Conservation (phyloP, 2,329 filamentous ascomycete species). For the Pestalotiopsis sp. region DNA sequence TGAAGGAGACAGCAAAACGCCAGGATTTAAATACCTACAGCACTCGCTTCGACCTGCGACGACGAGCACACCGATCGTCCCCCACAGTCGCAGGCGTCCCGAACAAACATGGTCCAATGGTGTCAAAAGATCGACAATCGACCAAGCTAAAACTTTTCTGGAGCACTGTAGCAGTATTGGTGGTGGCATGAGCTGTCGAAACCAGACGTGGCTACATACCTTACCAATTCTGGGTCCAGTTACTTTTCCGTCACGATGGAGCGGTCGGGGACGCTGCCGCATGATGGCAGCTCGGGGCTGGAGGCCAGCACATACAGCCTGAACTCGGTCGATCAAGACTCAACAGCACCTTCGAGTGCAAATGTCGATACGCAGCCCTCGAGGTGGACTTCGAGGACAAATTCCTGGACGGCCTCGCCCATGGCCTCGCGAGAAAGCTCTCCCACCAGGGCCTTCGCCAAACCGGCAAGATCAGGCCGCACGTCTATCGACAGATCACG, state of each 20-base stretch:
- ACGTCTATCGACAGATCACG: slow-evolving; percentile 53
- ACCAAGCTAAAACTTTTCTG: slow-evolving; percentile 16
- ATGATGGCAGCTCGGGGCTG: slow-evolving; percentile 26
- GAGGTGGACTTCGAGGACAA: slow-evolving; percentile 34
- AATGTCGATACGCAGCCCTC: slow-evolving; percentile 33
- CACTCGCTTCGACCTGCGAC: not conserved
- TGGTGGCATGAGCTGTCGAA: slow-evolving; percentile 11
- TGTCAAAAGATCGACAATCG: slow-evolving; percentile 12
- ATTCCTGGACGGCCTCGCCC: slow-evolving; percentile 33
- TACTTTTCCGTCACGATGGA: slow-evolving; percentile 13
- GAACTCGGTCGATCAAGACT: slow-evolving; percentile 34
- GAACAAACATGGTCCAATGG: slow-evolving; percentile 15
- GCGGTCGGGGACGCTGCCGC: slow-evolving; percentile 27
- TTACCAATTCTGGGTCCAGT: slow-evolving; percentile 18
- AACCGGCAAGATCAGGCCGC: slow-evolving; percentile 26
- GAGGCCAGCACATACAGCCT: slow-evolving; percentile 34
- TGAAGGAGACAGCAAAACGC: not conserved
- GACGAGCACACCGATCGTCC: not conserved
- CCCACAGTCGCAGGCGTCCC: slow-evolving; percentile 1
- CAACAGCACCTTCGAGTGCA: slow-evolving; percentile 32
- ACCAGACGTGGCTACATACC: slow-evolving; percentile 12
- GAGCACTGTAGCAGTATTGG: not conserved
- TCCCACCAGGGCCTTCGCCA: slow-evolving; percentile 25
- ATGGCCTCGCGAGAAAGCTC: slow-evolving; percentile 32
- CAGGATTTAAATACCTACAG: not conserved